Percentiles rank a stretch among this genome's conserved stretches.
Conservation (phyloP, 805 yeast genomes). For the Sungouiozyma intestinalis region DNA sequence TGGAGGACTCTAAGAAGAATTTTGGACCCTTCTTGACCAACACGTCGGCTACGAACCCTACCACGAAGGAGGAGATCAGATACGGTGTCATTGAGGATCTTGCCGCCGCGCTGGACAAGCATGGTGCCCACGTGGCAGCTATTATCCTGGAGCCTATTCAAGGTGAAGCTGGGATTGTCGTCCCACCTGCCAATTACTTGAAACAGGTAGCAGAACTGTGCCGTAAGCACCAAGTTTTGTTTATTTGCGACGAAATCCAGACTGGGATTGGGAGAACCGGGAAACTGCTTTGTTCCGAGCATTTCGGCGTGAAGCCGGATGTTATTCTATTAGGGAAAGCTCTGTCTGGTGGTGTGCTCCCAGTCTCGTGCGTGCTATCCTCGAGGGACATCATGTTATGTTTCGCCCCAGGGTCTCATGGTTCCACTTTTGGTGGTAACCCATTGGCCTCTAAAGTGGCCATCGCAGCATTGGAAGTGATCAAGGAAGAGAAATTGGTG, state of each 20-base stretch:
- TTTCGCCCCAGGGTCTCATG: constrained; percentile 91
- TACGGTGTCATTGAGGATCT: constrained; percentile 83
- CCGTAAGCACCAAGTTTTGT: constrained; percentile 70
- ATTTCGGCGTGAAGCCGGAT: constrained; percentile 78
- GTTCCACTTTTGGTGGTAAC: constrained; percentile 96
- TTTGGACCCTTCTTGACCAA: constrained; percentile 85
- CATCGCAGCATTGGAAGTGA: constrained; percentile 85
- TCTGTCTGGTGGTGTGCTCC: constrained; percentile 87
- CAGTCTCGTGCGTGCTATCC: constrained; percentile 84
- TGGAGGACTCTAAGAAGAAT: constrained; percentile 72
- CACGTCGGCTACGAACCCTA: constrained; percentile 79
- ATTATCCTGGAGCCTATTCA: constrained; percentile 90
- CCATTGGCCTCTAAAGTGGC: constrained; percentile 91
- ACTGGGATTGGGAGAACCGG: constrained; percentile 98
- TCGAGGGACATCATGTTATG: constrained; percentile 84
- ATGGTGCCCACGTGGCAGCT: constrained; percentile 87
- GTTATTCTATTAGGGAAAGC: constrained; percentile 88
- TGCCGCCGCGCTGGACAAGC: constrained; percentile 65
- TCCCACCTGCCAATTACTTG: constrained; percentile 78
- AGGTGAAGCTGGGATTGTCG: constrained; percentile 97
- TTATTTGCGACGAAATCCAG: constrained; percentile 95
- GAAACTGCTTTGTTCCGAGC: constrained; percentile 84
- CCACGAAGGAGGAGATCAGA: constrained; percentile 53
- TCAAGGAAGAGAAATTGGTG: constrained; percentile 75
- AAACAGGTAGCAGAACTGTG: constrained; percentile 63